Evolutionary conservation across 352 stramenopile species (phyloP).

Genomic region (Phytophthora melonis): DNA sequence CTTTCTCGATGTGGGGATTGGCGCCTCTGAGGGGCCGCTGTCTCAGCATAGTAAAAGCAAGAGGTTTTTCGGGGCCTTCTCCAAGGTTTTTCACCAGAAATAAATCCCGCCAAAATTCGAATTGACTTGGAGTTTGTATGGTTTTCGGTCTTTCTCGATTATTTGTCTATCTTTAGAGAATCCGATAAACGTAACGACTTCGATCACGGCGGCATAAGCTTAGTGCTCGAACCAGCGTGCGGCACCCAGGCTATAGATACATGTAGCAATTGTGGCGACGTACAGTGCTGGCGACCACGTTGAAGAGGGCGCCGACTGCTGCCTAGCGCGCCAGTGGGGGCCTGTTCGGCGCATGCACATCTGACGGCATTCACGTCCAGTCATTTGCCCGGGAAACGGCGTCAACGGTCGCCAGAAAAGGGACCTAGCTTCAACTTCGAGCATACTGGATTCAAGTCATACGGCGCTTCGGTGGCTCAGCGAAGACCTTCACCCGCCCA

Average conservation of each 20-base stretch:
- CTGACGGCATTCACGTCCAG: conserved; percentile 16
- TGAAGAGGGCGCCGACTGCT: too few species aligned
- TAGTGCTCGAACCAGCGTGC: too few species aligned
- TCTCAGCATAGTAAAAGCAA: background rate
- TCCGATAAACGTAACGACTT: too few species aligned
- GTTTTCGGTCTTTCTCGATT: too few species aligned
- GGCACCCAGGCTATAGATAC: too few species aligned
- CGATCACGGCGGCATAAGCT: too few species aligned
- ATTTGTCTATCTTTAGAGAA: too few species aligned
- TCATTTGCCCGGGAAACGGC: conserved; percentile 22
- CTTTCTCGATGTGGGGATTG: background rate
- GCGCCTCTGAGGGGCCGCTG: too few species aligned
- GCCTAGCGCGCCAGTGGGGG: too few species aligned
- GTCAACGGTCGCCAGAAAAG: conserved; percentile 20
- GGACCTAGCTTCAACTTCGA: conserved; percentile 24
- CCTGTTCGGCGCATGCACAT: conserved; percentile 13
- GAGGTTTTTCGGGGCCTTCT: background rate
- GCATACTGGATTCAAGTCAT: conserved; percentile 13
- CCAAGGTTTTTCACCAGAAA: background rate
- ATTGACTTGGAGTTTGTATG: background rate
- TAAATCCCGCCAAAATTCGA: background rate
- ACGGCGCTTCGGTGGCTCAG: background rate
- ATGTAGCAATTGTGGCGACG: too few species aligned
- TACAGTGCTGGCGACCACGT: too few species aligned
- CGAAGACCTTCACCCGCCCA: too few species aligned